Conservation (phyloP, 768 basidiomycete genomes). For the Harrya chromipes region DNA sequence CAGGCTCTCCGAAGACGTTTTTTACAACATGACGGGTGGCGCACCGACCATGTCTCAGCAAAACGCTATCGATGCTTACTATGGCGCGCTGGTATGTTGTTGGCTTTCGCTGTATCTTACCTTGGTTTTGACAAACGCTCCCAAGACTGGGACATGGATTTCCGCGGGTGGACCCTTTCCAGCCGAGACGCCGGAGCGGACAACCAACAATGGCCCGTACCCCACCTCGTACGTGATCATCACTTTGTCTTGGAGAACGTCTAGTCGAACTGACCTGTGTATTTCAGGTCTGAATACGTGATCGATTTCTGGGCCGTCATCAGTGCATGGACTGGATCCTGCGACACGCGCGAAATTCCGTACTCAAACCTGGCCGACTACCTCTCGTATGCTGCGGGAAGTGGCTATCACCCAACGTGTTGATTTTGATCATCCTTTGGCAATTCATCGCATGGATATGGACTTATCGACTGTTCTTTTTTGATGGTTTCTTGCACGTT, state of each 20-base stretch:
- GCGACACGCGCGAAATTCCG: constrained; percentile 18
- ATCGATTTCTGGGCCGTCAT: constrained; percentile 20
- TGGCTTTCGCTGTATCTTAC: neutral
- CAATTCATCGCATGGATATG: too few relatives aligned
- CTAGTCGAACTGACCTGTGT: neutral
- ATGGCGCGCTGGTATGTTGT: constrained; percentile 15
- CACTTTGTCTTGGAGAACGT: neutral
- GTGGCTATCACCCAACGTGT: constrained; percentile 14
- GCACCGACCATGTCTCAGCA: constrained; percentile 19
- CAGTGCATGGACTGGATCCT: constrained; percentile 25
- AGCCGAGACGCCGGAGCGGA: constrained; percentile 1
- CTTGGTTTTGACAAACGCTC: neutral
- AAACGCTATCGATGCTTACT: constrained; percentile 20
- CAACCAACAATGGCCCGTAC: constrained; percentile 17
- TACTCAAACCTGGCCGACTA: constrained; percentile 24
- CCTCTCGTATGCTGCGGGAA: constrained; percentile 20
- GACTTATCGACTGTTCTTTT: too few relatives aligned
- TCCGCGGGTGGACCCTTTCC: constrained; percentile 8
- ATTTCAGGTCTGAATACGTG: constrained; percentile 17
- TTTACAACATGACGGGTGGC: constrained; percentile 21
- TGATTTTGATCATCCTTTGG: neutral
- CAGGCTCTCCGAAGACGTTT: constrained; percentile 16
- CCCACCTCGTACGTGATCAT: constrained; percentile 16
- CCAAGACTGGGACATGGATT: constrained; percentile 16
- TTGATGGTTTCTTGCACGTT: too few relatives aligned